Percentiles rank a stretch among this genome's conserved stretches.
Evolutionary conservation across 2,329 filamentous ascomycete genomes (phyloP).

Genomic region (Sclerotiophoma versabilis): DNA sequence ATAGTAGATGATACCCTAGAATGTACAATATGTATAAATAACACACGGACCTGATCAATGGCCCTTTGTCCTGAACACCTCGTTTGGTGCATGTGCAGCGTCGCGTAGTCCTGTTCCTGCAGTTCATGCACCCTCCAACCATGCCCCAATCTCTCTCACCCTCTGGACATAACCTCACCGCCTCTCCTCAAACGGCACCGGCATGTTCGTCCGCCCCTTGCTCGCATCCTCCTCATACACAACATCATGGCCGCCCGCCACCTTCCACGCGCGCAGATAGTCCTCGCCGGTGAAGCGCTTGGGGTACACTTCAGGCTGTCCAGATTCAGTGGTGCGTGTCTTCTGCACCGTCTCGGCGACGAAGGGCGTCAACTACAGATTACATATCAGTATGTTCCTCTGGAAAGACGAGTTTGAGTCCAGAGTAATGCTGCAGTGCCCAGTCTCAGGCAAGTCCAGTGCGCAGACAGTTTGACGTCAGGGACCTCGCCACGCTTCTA

Average conservation of each 20-base stretch:
- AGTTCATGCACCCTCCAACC: not conserved
- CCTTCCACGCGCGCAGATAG: conserved; percentile 46
- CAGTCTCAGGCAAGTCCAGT: too few species aligned
- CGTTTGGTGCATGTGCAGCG: too few species aligned
- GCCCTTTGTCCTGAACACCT: not conserved
- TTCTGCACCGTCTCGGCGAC: conserved; percentile 68
- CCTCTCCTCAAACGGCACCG: conserved; percentile 37
- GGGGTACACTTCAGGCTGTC: conserved; percentile 25
- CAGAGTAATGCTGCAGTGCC: too few species aligned
- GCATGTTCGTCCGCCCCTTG: conserved; percentile 26
- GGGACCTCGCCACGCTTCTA: not conserved
- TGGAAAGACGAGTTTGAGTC: too few species aligned
- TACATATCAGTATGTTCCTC: not conserved
- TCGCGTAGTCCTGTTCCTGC: too few species aligned
- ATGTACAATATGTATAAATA: conserved; percentile 29
- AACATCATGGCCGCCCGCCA: conserved; percentile 38
- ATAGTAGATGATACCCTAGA: conserved; percentile 34
- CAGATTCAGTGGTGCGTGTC: conserved; percentile 20
- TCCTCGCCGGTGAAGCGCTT: conserved; percentile 41
- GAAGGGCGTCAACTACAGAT: conserved; percentile 76
- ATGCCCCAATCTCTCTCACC: not conserved
- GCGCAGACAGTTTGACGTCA: too few species aligned
- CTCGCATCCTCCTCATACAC: conserved; percentile 21
- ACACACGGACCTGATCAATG: not conserved
- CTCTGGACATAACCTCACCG: not conserved